phyloP scores from a whole-genome alignment of 257 asterid genomes.

The Nicotiana sylvestris region DNA sequence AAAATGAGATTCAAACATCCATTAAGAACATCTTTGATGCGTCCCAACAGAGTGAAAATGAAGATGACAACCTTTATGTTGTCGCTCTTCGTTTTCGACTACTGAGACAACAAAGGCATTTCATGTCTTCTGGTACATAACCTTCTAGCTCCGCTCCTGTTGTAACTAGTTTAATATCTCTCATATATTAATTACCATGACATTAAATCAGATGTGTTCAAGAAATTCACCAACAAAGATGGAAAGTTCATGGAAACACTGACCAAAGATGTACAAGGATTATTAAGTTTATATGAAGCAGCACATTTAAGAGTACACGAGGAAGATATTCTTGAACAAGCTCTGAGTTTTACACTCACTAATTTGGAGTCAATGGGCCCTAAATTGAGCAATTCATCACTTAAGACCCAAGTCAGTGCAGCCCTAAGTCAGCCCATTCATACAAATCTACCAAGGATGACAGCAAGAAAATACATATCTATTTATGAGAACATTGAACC shows the following conservation, averaged over 20 bases:
- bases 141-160: no score
- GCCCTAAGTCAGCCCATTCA: no score
- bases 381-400: no score
- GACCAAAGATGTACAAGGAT: not conserved
- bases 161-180: no score
- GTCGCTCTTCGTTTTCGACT: conserved; percentile 20
- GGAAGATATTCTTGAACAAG: no score
- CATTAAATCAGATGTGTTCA: not conserved
- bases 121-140: conserved; percentile 11
- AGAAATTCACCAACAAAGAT: not conserved
- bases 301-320: no score
- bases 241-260: not conserved
- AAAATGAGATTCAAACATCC: conserved; percentile 6
- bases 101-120: conserved; percentile 19
- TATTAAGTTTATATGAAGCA: conserved; percentile 14
- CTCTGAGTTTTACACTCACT: not conserved
- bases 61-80: not conserved
- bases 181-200: no score
- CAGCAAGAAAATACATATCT: no score
- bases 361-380: conserved; percentile 1
- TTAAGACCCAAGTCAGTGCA: no score
- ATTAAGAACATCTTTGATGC: not conserved
- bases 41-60: not conserved
- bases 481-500: no score
- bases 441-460: no score